Evolutionary conservation across 495 filamentous ascomycete genomes (phyloP), one percentile per base, ranked within the genome.

Genomic region (Letharia columbiana): DNA sequence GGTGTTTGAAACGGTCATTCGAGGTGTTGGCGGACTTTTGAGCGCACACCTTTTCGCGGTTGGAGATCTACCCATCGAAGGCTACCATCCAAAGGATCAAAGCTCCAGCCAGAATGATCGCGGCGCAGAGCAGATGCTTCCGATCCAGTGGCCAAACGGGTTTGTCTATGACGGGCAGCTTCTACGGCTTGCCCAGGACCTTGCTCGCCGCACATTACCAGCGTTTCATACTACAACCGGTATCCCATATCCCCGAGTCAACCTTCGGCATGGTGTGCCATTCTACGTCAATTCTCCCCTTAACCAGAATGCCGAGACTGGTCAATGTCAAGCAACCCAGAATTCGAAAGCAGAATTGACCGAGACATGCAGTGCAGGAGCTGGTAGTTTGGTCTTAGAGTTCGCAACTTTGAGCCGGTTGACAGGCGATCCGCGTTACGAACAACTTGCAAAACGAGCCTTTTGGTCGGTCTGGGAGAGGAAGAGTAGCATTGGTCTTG

Each of bases 1-100:
- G 76, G 91, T 98, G 44, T 98, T 98, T 73, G 94, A 98, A 76
- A 96, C 92, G 3, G 92, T 96, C 13, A 98, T 98, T 73, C 82
- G 94, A 68, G 92, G 92, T 39, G 83, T 98, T 61, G 94, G 95
- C 23, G 94, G 94, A 31, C 77, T 98, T 41, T 78, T 98, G 57
- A 96, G 91, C 70, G 91, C 95, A 10, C 94, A 98, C 77, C 79
- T 96, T 35, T 98, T 98, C 74, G 92, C 94, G 18, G 79, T 91
- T 57, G 92, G 91, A 45, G 91, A 94, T 33, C 77, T 96, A 45
- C 92, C 92, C 1, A 96, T 97, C 61, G 80, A 77, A 35, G 86
- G 88, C 41, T 97, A 96, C 73, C 68, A 82, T 5, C 86, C 88
- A 66, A 76, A 60, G 66, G 75, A 66, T 56, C 61, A 65, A 71